Base-by-base conservation (phyloP, 495 filamentous ascomycete genomes). In the Chaetomium cochliodes region DNA sequence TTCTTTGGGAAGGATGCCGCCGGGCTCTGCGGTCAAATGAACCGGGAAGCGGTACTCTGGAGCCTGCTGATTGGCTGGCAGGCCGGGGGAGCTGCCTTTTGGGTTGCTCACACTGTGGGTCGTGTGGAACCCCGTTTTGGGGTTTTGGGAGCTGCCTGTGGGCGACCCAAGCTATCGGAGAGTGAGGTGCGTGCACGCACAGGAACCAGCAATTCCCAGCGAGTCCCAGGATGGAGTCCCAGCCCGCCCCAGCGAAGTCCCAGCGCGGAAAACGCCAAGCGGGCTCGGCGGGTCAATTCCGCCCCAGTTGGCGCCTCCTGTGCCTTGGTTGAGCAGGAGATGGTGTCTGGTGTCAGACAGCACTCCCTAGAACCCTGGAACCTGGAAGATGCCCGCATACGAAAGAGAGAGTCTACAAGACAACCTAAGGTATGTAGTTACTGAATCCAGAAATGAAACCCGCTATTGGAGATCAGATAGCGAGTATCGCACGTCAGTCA, bases 151-250 rank as follows among this genome's bases (percentile, higher is more conserved):
- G 46, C 46, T 50, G 46, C 46, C 20, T 50, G 46, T 50, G 53
- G 63, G 58, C 54, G 67, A 69, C 67, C 67, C 67, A 69, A 63
- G 62, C 55, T 54, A 52, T 65, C 67, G 67, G 67, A 53, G 53
- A 58, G 37, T 16, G 50, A 13, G 46, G 46, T 22, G 25, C 11
- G 50, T 28, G 23, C 50, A 52, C 23, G 25, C n/a, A 52, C 23
- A 13, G 49, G 49, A 22, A 23, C 49, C 28, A 30, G 28, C 28
- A 6, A 30, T n/a, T n/a, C n/a, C n/a, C n/a, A n/a, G n/a, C n/a
- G 28, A 30, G 28, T 6, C 28, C 28, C n/a, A n/a, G n/a, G n/a
- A n/a, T n/a, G n/a, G n/a, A n/a, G n/a, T n/a, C n/a, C n/a, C n/a
- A n/a, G n/a, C n/a, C n/a, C n/a, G n/a, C n/a, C n/a, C n/a, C n/a